Percentiles rank a stretch among this genome's conserved stretches.
Evolutionary conservation across 306 rosid species (phyloP).

Genomic region (Cucumis hystrix): DNA sequence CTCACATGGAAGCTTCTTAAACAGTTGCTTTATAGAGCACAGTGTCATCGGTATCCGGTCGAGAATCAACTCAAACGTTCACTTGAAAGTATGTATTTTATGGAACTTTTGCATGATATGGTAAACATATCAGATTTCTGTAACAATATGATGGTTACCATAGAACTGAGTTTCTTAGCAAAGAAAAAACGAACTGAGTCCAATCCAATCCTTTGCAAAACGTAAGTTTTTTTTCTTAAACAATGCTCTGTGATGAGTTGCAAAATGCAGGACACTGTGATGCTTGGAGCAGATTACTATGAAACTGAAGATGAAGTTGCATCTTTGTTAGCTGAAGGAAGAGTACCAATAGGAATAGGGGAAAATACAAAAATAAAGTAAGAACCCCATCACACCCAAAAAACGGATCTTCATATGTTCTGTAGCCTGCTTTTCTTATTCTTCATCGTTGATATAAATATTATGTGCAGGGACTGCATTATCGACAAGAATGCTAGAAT

Average conservation of each 20-base stretch:
- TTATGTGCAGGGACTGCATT: slow-evolving; percentile 60
- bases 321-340: slow-evolving; percentile 64
- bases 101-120: neutral
- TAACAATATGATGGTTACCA: neutral
- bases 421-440: neutral
- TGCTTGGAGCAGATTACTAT: slow-evolving; percentile 93
- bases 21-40: slow-evolving; percentile 61
- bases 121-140: neutral
- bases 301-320: slow-evolving; percentile 56
- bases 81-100: slow-evolving; percentile 57
- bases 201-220: neutral
- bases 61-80: slow-evolving; percentile 61
- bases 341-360: slow-evolving; percentile 86
- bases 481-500: slow-evolving; percentile 91
- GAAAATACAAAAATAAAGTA: slow-evolving; percentile 79
- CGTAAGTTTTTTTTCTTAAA: neutral
- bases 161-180: neutral
- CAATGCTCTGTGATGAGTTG: neutral
- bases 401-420: neutral
- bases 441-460: slow-evolving; percentile 9
- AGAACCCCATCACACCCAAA: neutral
- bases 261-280: slow-evolving; percentile 66
- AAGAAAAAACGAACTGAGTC: neutral
- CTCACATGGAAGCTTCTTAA: slow-evolving; percentile 90
- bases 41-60: slow-evolving; percentile 88